A percentile compares a stretch with the other conserved stretches of the same genome.
Evolutionary conservation across 148 eudicot species (phyloP).

Genomic region (Mesembryanthemum crystallinum): DNA sequence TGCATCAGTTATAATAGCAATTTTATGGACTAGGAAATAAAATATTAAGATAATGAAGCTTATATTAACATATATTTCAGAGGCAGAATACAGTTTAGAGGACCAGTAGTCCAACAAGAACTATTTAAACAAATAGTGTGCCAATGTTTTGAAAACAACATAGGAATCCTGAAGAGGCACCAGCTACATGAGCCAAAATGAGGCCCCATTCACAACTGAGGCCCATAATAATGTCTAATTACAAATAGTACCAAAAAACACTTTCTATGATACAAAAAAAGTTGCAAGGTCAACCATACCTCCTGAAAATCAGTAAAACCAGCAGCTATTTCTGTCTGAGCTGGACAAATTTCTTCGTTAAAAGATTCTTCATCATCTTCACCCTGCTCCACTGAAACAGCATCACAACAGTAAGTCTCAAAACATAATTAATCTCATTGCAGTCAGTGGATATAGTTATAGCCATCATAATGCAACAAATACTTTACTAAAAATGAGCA

Average conservation of each 20-base stretch:
- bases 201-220: neutral
- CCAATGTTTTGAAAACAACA: neutral
- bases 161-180: neutral
- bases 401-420: slow-evolving; percentile 19
- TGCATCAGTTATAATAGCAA: too few relatives aligned
- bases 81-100: neutral
- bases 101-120: neutral
- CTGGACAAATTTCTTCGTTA: slow-evolving; percentile 37
- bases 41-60: neutral
- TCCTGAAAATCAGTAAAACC: slow-evolving; percentile 37
- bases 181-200: neutral
- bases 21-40: too few relatives aligned
- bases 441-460: neutral
- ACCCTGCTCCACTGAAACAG: slow-evolving; percentile 45
- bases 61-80: neutral
- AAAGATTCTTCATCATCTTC: slow-evolving; percentile 20
- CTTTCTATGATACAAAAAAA: neutral
- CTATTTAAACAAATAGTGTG: neutral
- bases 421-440: neutral
- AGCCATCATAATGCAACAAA: neutral
- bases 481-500: neutral
- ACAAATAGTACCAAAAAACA: neutral
- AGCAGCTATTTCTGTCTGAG: slow-evolving; percentile 38
- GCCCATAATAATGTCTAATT: neutral
- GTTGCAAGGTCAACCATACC: slow-evolving; percentile 30